phyloP scores from a whole-genome alignment of 169 alveolate genomes.

The Cryptosporidium parvum region DNA sequence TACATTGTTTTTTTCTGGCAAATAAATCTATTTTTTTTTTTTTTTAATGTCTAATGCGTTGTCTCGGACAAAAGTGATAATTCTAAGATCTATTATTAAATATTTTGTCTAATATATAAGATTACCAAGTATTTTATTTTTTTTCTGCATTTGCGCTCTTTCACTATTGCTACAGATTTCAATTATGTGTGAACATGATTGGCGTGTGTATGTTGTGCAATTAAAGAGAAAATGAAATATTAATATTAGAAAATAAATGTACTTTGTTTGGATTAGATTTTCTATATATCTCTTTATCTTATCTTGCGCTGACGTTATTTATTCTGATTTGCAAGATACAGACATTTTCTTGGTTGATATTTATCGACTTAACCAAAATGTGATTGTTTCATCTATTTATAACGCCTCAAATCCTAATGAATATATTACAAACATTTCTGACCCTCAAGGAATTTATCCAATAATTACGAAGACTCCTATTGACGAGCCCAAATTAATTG shows the following conservation, averaged over 20 bases:
- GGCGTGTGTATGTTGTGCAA: not conserved
- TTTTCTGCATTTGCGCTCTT: too few relatives aligned
- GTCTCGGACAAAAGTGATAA: not conserved
- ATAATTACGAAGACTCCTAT: slow-evolving; percentile 32
- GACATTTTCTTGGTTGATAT: slow-evolving; percentile 44
- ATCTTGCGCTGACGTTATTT: not conserved
- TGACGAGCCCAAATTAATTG: slow-evolving; percentile 24
- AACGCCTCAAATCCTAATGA: slow-evolving; percentile 39
- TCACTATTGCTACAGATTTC: not conserved
- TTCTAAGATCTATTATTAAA: not conserved
- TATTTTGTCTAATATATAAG: too few relatives aligned
- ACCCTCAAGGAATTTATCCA: slow-evolving; percentile 38
- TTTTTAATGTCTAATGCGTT: not conserved
- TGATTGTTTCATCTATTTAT: slow-evolving; percentile 39
- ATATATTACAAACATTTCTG: slow-evolving; percentile 42
- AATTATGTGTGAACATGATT: not conserved
- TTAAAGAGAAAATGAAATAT: not conserved
- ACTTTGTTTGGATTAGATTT: not conserved
- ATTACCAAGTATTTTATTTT: too few relatives aligned
- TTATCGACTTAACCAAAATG: not conserved
- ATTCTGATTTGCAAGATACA: not conserved
- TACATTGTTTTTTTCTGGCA: not conserved
- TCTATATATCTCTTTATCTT: not conserved
- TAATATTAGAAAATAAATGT: not conserved
- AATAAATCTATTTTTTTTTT: not conserved